Evolutionary conservation across 768 basidiomycete genomes (phyloP).

Genomic region (Mycena galericulata): DNA sequence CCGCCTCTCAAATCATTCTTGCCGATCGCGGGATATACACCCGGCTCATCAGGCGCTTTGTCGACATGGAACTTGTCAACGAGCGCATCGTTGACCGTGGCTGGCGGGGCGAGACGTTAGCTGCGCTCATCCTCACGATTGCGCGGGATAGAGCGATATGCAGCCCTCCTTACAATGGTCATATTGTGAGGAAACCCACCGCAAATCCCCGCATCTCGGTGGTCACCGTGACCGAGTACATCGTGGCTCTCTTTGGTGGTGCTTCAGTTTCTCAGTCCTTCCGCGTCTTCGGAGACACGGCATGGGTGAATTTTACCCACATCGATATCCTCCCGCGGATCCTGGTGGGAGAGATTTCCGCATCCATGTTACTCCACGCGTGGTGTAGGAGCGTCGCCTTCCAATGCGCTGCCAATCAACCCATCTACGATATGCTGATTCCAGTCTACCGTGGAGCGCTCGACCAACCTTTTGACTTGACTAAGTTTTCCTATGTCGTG

Average conservation of each 20-base stretch:
- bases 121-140: not conserved
- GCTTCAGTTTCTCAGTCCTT: not conserved
- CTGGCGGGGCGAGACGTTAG: slow-evolving; percentile 10
- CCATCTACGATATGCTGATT: slow-evolving; percentile 2
- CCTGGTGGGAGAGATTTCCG: not conserved
- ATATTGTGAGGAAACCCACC: not conserved
- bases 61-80: not conserved
- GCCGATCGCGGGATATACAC: not conserved
- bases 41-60: not conserved
- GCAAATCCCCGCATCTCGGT: not conserved
- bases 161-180: not conserved
- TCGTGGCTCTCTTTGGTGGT: not conserved
- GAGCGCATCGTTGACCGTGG: slow-evolving; percentile 3
- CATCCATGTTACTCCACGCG: not conserved
- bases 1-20: not conserved
- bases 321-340: not conserved
- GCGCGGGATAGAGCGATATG: slow-evolving; percentile 5
- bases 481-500: not conserved
- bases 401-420: slow-evolving; percentile 9
- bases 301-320: not conserved
- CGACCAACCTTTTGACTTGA: not conserved
- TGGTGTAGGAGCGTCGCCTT: slow-evolving; percentile 10
- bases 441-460: not conserved
- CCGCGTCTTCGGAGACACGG: not conserved
- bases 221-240: not conserved